A percentile compares a stretch with the other conserved stretches of the same genome.
phyloP scores from a whole-genome alignment of 2,329 filamentous ascomycete genomes.

The Thielaviopsis populi region DNA sequence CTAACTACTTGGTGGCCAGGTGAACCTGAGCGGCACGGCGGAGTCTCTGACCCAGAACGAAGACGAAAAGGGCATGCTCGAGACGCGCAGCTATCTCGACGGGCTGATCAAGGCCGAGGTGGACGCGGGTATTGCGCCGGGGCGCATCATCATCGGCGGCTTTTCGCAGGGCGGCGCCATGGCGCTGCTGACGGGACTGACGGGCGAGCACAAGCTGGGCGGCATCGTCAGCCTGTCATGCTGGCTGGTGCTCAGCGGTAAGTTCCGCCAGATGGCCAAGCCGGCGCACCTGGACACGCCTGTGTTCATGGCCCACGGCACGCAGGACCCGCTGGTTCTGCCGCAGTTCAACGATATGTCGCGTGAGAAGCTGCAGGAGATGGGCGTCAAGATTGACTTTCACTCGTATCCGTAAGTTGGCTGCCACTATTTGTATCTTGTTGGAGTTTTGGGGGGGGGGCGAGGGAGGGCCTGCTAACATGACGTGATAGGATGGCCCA shows the following conservation, averaged over 20 bases:
- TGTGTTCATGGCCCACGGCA: conserved; percentile 83
- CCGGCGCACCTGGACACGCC: conserved; percentile 49
- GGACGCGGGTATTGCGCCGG: conserved; percentile 61
- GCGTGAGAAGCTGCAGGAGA: conserved; percentile 47
- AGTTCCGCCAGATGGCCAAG: conserved; percentile 30
- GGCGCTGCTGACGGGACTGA: conserved; percentile 66
- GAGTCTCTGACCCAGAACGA: conserved; percentile 29
- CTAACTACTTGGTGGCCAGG: background rate
- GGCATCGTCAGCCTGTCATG: conserved; percentile 76
- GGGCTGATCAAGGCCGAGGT: conserved; percentile 67
- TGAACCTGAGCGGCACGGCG: conserved; percentile 24
- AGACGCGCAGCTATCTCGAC: conserved; percentile 62
- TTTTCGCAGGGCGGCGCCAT: conserved; percentile 84
- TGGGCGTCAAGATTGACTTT: conserved; percentile 61
- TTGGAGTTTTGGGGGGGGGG: background rate
- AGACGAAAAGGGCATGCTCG: conserved; percentile 60
- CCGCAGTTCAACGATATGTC: conserved; percentile 54
- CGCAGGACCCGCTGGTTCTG: conserved; percentile 56
- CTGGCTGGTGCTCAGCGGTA: conserved; percentile 53
- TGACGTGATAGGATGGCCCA: conserved; percentile 50
- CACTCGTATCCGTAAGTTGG: conserved; percentile 54
- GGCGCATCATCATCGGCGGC: conserved; percentile 72
- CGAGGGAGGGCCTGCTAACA: background rate
- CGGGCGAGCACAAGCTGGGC: conserved; percentile 58
- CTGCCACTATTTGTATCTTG: too few species aligned